Percentiles rank a stretch among this genome's conserved stretches.
phyloP scores from a whole-genome alignment of 805 yeast genomes.

The Candida qinlingensis region DNA sequence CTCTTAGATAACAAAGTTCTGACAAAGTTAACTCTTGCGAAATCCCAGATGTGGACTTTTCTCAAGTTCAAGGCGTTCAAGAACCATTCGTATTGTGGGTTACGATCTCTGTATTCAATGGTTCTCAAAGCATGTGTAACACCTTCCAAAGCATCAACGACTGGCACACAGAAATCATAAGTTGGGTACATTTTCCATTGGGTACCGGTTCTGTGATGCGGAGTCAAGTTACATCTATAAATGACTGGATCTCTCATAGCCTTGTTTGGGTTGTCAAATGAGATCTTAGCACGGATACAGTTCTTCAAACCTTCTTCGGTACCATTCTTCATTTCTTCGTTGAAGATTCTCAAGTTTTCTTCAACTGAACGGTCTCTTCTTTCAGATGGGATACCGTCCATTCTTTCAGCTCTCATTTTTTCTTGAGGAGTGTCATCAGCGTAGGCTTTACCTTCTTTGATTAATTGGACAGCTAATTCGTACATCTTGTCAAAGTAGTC shows the following conservation, averaged over 20 bases:
- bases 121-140: slow-evolving; percentile 98
- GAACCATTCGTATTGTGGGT: slow-evolving; percentile 98
- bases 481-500: slow-evolving; percentile 92
- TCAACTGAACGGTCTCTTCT: slow-evolving; percentile 92
- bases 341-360: slow-evolving; percentile 82
- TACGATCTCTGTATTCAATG: slow-evolving; percentile 97
- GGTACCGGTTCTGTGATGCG: slow-evolving; percentile 95
- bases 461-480: slow-evolving; percentile 76
- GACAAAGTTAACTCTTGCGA: slow-evolving; percentile 93
- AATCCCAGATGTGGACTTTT: slow-evolving; percentile 96
- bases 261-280: slow-evolving; percentile 85
- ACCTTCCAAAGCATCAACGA: slow-evolving; percentile 93
- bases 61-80: slow-evolving; percentile 74
- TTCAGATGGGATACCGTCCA: slow-evolving; percentile 89
- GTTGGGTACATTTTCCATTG: slow-evolving; percentile 97
- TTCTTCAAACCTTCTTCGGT: slow-evolving; percentile 88
- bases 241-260: slow-evolving; percentile 97
- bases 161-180: slow-evolving; percentile 97
- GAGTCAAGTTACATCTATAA: slow-evolving; percentile 94
- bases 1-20: slow-evolving; percentile 95
- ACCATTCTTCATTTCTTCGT: slow-evolving; percentile 89
- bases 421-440: slow-evolving; percentile 95
- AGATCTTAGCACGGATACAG: slow-evolving; percentile 96
- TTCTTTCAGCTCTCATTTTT: slow-evolving; percentile 97
- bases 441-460: slow-evolving; percentile 94